A percentile compares a stretch with the other conserved stretches of the same genome.
Conservation (phyloP, 1,139 yeast species). For the Blastobotrys persicus region DNA sequence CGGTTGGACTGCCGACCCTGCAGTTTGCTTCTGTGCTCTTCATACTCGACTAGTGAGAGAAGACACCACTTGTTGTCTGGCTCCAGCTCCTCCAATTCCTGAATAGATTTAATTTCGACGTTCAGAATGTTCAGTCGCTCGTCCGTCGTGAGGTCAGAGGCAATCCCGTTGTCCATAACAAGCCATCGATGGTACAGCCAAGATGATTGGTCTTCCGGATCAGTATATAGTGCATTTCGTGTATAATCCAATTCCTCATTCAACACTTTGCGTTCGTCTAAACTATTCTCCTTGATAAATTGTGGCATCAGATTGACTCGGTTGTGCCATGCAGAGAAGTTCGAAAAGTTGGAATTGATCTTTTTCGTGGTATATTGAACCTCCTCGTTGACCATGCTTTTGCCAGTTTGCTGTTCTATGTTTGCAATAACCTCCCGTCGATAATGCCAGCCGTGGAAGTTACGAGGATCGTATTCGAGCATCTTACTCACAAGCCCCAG, state of each 20-base stretch:
- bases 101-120: slow-evolving; percentile 33
- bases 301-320: slow-evolving; percentile 66
- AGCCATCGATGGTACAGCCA: slow-evolving; percentile 92
- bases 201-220: slow-evolving; percentile 88
- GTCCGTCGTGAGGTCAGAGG: slow-evolving; percentile 26
- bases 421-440: slow-evolving; percentile 66
- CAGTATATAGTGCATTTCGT: slow-evolving; percentile 85
- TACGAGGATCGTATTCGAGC: slow-evolving; percentile 71
- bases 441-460: slow-evolving; percentile 96
- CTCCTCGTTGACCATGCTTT: slow-evolving; percentile 44
- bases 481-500: slow-evolving; percentile 65
- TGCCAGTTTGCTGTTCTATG: slow-evolving; percentile 40
- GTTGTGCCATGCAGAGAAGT: slow-evolving; percentile 96
- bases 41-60: slow-evolving; percentile 34
- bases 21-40: slow-evolving; percentile 18
- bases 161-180: slow-evolving; percentile 52
- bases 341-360: slow-evolving; percentile 80
- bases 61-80: slow-evolving; percentile 42
- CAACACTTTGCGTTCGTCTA: slow-evolving; percentile 38
- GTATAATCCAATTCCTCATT: slow-evolving; percentile 62
- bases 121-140: slow-evolving; percentile 30
- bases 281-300: slow-evolving; percentile 37
- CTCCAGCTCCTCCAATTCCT: slow-evolving; percentile 40
- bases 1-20: slow-evolving; percentile 31
- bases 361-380: slow-evolving; percentile 73